Percentiles rank a stretch among this genome's conserved stretches.
These are phyloP conservation scores for Macrophomina phaseolina DNA, from an alignment of 2,329 filamentous ascomycete species.

Conservation along the genomic window DNA sequence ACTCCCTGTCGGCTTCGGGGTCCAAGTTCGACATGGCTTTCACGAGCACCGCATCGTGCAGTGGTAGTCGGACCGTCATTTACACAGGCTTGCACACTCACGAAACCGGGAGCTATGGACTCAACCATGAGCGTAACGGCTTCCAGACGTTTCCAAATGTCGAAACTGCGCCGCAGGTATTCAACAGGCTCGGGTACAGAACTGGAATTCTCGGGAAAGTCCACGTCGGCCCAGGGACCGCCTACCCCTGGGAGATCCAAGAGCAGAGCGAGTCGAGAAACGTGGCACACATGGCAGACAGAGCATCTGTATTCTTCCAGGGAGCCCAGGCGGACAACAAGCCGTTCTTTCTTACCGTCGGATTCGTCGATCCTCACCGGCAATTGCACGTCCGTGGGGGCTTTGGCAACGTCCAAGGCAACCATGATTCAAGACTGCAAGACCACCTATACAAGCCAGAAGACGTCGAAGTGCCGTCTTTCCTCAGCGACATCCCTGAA, in stretches of 20 bases:
- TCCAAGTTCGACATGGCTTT: constrained; percentile 50
- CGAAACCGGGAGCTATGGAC: constrained; percentile 56
- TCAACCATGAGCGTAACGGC: constrained; percentile 46
- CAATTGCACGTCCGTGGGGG: constrained; percentile 45
- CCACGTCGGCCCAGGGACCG: constrained; percentile 51
- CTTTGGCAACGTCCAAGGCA: constrained; percentile 52
- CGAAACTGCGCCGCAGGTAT: constrained; percentile 45
- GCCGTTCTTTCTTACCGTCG: constrained; percentile 55
- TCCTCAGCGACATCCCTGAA: constrained; percentile 50
- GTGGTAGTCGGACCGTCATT: constrained; percentile 53
- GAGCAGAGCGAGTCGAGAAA: constrained; percentile 52
- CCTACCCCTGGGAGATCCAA: constrained; percentile 52
- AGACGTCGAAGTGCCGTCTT: constrained; percentile 50
- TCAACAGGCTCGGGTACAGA: constrained; percentile 49
- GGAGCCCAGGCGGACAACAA: constrained; percentile 37
- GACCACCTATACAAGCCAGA: constrained; percentile 35
- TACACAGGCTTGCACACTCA: constrained; percentile 59
- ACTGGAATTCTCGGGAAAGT: constrained; percentile 58
- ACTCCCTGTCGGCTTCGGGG: constrained; percentile 47
- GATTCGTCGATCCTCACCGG: constrained; percentile 55
- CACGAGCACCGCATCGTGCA: constrained; percentile 56
- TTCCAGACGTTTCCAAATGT: constrained; percentile 52
- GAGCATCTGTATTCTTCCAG: constrained; percentile 48
- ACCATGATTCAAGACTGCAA: constrained; percentile 30
- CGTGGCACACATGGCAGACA: constrained; percentile 49